A percentile compares a stretch with the other conserved stretches of the same genome.
These are phyloP conservation scores for Lentinula aciculospora DNA, from an alignment of 768 basidiomycete species.

Conservation along the genomic window DNA sequence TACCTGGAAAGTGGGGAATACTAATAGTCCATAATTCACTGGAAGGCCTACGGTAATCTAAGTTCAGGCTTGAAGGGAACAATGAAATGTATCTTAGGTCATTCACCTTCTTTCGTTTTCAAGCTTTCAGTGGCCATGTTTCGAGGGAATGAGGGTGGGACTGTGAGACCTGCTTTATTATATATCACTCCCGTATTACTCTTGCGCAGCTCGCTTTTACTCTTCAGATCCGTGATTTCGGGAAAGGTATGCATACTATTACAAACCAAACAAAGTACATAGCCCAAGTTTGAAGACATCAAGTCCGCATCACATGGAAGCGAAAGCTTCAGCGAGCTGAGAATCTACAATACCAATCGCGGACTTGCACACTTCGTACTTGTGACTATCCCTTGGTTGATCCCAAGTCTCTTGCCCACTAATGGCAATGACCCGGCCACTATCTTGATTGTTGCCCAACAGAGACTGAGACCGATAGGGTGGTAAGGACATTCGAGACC, in stretches of 20 bases:
- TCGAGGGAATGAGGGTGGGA: no score
- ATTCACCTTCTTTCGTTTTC: no score
- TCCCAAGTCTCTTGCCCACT: background rate
- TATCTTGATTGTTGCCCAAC: background rate
- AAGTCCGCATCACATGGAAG: background rate
- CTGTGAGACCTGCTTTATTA: no score
- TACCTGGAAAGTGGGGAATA: conserved; percentile 18
- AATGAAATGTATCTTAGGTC: no score
- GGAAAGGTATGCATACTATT: no score
- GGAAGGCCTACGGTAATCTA: background rate
- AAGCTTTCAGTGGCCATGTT: no score
- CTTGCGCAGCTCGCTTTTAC: no score
- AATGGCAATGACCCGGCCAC: background rate
- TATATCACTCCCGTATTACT: no score
- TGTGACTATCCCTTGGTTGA: background rate
- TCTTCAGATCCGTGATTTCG: no score
- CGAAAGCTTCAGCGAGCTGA: background rate
- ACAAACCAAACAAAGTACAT: no score
- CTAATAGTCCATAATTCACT: background rate
- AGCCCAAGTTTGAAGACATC: no score
- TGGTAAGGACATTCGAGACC: background rate
- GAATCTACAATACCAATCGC: background rate
- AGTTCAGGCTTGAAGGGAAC: background rate
- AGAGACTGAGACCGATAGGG: background rate
- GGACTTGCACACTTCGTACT: background rate